Conservation (phyloP, 2,329 filamentous ascomycete species). For the Verticillium dahliae region DNA sequence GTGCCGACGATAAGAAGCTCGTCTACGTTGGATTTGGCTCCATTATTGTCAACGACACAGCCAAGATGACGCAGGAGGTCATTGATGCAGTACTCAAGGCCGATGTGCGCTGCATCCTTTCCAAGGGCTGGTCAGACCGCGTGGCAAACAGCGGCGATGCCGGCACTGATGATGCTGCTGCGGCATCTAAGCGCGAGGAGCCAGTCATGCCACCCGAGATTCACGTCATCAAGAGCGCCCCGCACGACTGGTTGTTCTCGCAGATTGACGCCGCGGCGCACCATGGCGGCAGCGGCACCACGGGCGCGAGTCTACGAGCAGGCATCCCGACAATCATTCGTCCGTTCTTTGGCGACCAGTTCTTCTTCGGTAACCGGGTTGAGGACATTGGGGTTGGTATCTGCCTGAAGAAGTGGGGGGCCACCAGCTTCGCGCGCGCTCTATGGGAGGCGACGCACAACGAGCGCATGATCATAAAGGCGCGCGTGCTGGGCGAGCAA, state of each 20-base stretch:
- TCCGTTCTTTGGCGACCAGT: slow-evolving; percentile 97
- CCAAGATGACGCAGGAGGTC: slow-evolving; percentile 84
- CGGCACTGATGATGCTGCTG: slow-evolving; percentile 31
- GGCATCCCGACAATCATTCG: slow-evolving; percentile 92
- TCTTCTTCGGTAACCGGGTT: slow-evolving; percentile 85
- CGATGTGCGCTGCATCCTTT: slow-evolving; percentile 89
- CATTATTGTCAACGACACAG: slow-evolving; percentile 86
- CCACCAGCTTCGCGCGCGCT: slow-evolving; percentile 76
- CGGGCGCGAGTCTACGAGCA: slow-evolving; percentile 83
- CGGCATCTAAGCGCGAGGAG: slow-evolving; percentile 49
- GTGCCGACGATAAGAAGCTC: slow-evolving; percentile 77
- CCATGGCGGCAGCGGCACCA: slow-evolving; percentile 91
- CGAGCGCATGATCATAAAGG: slow-evolving; percentile 86
- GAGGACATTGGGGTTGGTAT: slow-evolving; percentile 92
- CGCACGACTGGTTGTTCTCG: slow-evolving; percentile 93
- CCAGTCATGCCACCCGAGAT: slow-evolving; percentile 72
- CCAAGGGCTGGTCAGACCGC: slow-evolving; percentile 95
- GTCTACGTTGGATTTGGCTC: slow-evolving; percentile 97
- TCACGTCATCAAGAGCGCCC: slow-evolving; percentile 79
- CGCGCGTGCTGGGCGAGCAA: slow-evolving; percentile 71
- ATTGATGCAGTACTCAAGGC: slow-evolving; percentile 86
- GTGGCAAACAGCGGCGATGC: slow-evolving; percentile 14
- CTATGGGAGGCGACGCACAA: slow-evolving; percentile 89
- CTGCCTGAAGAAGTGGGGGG: slow-evolving; percentile 81
- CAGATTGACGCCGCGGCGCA: slow-evolving; percentile 93